These are phyloP conservation scores for Boletus eberwhitei DNA, from an alignment of 768 basidiomycete genomes.

Conservation along the genomic window DNA sequence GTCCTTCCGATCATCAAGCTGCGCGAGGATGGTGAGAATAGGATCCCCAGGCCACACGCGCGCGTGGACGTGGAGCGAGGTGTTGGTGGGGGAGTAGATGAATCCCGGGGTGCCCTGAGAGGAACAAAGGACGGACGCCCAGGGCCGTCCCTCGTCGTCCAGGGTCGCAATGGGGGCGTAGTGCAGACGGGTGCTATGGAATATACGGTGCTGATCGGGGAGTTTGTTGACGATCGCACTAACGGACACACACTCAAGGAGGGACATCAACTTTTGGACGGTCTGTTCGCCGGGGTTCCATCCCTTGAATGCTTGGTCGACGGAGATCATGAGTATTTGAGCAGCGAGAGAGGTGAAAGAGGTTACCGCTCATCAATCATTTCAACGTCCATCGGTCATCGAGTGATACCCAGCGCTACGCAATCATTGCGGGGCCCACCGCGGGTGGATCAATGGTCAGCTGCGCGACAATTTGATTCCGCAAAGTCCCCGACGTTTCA, in stretches of 20 bases:
- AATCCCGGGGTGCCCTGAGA: constrained; percentile 25
- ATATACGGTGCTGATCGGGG: constrained; percentile 32
- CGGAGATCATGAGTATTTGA: constrained; percentile 1
- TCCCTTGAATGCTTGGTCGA: constrained; percentile 30
- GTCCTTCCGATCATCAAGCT: constrained; percentile 7
- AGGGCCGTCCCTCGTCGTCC: constrained; percentile 30
- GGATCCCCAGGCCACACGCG: constrained; percentile 50
- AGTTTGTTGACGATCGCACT: constrained; percentile 22
- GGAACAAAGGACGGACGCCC: constrained; percentile 34
- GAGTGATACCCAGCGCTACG: not conserved
- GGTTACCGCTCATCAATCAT: not conserved
- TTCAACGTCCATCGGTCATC: not conserved
- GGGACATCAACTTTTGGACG: constrained; percentile 25
- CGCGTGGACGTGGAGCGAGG: constrained; percentile 20
- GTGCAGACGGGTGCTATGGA: constrained; percentile 29
- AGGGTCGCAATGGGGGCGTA: constrained; percentile 34
- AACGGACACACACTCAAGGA: constrained; percentile 24
- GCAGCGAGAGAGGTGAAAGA: not conserved
- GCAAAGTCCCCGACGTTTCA: not conserved
- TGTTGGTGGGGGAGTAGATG: constrained; percentile 26
- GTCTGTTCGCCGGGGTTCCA: constrained; percentile 41
- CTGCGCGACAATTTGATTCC: not conserved
- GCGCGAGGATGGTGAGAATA: constrained; percentile 36
- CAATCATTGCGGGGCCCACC: not conserved
- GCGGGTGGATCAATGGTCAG: not conserved